Base-by-base conservation (phyloP, 208 protist species). In the Leishmania tropica region DNA sequence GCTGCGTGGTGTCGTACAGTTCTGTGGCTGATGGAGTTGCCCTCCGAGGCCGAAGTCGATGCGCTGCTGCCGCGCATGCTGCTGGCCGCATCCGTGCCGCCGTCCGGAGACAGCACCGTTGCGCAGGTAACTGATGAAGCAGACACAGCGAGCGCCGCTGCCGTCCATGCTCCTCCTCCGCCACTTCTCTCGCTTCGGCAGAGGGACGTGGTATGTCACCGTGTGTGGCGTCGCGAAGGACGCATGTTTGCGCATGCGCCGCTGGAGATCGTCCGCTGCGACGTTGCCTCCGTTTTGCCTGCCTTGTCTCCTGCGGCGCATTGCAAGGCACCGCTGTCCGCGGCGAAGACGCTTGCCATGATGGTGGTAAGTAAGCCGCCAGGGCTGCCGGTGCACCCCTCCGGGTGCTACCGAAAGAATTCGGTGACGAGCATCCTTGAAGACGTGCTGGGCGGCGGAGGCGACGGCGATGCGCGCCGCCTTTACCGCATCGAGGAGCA, bases 161-260 rank as follows among this genome's bases (percentile, higher is more conserved):
- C 75, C 10, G 51, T 89, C 45, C 8, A 15, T 62, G 48, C 31
- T 3, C 10, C 72, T 15, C 71, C 47, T 45, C 48, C 1, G 28
- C 72, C 72, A 42, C 72, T 85, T 31, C 90, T 97, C 19, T 35
- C 90, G 3, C 81, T 99, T 2, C 87, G 78, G 13, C 88, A 98
- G 54, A 82, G 90, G 24, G 96, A 99, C 81, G 80, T 83, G 2
- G 87, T 99, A 35, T 62, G 83, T 21, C 98, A 99, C 80, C 75
- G 81, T 2, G 90, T 99, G 21, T 96, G 98, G 81, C 95, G 97
- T 13, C 96, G 97, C n/a, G 98, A 99, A 83, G 96, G 94, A 6
- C 94, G 94, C 0, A 95, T 99, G n/a, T 87, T 90, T 13, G 93
- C 87, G 8, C 87, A 80, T 21, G 96, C 74, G 10, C 90, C 88